These are phyloP conservation scores for Citrullus mucosospermus DNA, from an alignment of 306 rosid genomes.

Conservation along the genomic window DNA sequence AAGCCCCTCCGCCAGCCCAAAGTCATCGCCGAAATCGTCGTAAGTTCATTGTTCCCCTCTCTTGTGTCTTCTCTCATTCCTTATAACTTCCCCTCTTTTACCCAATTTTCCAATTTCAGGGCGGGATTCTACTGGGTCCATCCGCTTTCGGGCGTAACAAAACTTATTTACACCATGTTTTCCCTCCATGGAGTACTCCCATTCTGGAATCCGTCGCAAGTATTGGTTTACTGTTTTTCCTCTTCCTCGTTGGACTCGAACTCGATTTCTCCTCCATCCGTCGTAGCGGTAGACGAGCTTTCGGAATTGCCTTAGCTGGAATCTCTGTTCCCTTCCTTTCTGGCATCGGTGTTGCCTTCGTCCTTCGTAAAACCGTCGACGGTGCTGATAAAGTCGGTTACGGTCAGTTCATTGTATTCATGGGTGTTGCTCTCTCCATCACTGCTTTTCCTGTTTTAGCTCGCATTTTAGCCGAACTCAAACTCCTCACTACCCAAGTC, in stretches of 20 bases:
- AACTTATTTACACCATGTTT: conserved; percentile 31
- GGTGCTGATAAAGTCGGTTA: conserved; percentile 52
- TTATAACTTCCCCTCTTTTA: too few species aligned
- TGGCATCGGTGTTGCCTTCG: conserved; percentile 57
- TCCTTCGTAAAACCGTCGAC: conserved; percentile 46
- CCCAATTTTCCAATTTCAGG: conserved; percentile 21
- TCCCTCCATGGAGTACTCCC: conserved; percentile 61
- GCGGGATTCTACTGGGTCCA: conserved; percentile 77
- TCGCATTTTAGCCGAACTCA: conserved; percentile 79
- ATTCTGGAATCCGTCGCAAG: conserved; percentile 64
- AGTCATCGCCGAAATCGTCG: conserved; percentile 73
- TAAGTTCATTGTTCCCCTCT: not conserved
- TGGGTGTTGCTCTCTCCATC: conserved; percentile 80
- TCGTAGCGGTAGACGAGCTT: conserved; percentile 40
- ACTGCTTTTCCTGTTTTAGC: conserved; percentile 90
- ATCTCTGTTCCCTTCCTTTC: conserved; percentile 48
- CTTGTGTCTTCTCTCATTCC: not conserved
- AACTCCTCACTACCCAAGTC: conserved; percentile 50
- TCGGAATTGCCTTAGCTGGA: conserved; percentile 59
- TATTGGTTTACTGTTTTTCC: conserved; percentile 66
- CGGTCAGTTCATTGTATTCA: conserved; percentile 56
- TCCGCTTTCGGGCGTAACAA: conserved; percentile 54
- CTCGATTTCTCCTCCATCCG: conserved; percentile 55
- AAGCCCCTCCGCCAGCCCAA: conserved; percentile 87
- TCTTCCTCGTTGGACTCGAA: conserved; percentile 67